phyloP scores from a whole-genome alignment of 768 basidiomycete species.

The Hygrophorus pudorinus region DNA sequence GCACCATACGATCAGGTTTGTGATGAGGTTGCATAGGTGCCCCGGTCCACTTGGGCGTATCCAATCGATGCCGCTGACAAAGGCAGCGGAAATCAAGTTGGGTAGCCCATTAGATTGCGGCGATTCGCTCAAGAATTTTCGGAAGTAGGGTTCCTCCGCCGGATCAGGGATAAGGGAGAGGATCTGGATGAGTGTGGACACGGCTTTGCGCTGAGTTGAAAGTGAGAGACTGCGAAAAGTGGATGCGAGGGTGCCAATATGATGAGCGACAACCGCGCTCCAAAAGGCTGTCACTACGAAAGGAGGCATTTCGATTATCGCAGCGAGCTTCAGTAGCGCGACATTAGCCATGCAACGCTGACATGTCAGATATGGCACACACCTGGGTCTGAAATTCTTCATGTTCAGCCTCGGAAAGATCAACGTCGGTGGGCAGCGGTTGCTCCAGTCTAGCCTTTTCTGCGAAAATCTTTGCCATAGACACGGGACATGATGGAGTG shows the following conservation, averaged over 20 bases:
- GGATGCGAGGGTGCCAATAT: conserved; percentile 9
- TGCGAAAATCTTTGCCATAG: not conserved
- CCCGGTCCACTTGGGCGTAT: no score
- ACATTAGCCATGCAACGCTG: no score
- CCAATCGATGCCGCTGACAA: no score
- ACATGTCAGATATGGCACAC: no score
- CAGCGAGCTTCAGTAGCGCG: no score
- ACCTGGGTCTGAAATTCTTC: no score
- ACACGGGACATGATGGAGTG: no score
- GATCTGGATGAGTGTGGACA: conserved; percentile 11
- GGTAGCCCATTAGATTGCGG: conserved; percentile 9
- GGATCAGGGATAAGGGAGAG: conserved; percentile 14
- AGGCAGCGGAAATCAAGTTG: no score
- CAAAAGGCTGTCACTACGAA: conserved; percentile 9
- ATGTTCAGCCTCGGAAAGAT: no score
- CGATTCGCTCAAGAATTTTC: conserved; percentile 12
- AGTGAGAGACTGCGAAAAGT: conserved; percentile 10
- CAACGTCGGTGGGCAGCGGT: not conserved
- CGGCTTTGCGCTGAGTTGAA: conserved; percentile 10
- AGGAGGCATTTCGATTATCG: conserved; percentile 8
- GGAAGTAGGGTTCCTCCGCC: conserved; percentile 12
- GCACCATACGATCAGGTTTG: conserved; percentile 13
- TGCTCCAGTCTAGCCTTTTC: not conserved
- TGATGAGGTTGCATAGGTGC: conserved; percentile 12
- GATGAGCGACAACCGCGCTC: conserved; percentile 10